A percentile compares a stretch with the other conserved stretches of the same genome.
Conservation (phyloP, 169 alveolate species). For the Plasmodium vivax region DNA sequence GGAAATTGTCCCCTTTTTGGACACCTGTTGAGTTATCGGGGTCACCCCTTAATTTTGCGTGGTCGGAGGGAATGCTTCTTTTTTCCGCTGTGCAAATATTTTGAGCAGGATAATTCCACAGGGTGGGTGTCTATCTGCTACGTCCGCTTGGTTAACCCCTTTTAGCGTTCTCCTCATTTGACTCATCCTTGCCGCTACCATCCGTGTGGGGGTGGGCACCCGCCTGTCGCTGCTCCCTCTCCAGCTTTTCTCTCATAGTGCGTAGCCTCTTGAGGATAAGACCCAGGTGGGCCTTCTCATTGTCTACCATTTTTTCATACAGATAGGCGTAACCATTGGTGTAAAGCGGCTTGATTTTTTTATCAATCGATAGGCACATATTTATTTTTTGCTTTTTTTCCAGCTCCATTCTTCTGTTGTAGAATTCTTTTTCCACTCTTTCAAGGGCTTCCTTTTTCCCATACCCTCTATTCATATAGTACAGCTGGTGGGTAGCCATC, state of each 20-base stretch:
- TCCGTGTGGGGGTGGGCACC: neutral
- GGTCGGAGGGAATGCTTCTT: neutral
- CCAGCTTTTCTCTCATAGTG: slow-evolving; percentile 32
- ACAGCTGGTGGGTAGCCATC: slow-evolving; percentile 72
- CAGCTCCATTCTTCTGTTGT: slow-evolving; percentile 81
- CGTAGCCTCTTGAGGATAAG: slow-evolving; percentile 56
- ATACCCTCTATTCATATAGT: slow-evolving; percentile 81
- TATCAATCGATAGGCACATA: slow-evolving; percentile 83
- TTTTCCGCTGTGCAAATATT: neutral
- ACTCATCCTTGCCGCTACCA: neutral
- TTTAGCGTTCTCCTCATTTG: neutral
- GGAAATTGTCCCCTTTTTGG: neutral
- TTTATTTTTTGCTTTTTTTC: slow-evolving; percentile 81
- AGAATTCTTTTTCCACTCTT: slow-evolving; percentile 81
- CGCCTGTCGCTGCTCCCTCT: neutral
- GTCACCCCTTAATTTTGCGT: neutral
- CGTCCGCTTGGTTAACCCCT: neutral
- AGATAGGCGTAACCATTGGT: slow-evolving; percentile 80
- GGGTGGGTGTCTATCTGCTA: neutral
- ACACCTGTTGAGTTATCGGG: neutral
- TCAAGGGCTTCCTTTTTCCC: slow-evolving; percentile 80
- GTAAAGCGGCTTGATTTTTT: slow-evolving; percentile 77
- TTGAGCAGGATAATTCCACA: neutral
- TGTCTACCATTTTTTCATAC: slow-evolving; percentile 69
- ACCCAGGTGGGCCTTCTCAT: slow-evolving; percentile 50